Evolutionary conservation across 2,329 filamentous ascomycete species (phyloP).

Genomic region (Colletotrichum tabaci): DNA sequence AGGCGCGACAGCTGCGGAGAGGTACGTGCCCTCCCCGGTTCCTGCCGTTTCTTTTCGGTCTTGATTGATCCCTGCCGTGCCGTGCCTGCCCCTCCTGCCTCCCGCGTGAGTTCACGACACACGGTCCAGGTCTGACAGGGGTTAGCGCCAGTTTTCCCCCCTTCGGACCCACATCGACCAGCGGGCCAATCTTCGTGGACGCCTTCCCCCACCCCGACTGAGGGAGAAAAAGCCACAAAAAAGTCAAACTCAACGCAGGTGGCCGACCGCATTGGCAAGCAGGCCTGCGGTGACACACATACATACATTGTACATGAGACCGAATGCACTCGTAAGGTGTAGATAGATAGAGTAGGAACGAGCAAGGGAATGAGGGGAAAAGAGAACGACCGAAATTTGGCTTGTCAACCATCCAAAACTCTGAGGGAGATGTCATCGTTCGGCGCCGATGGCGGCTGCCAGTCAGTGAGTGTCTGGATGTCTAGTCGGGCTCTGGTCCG

Average conservation of each 20-base stretch:
- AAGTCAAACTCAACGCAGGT: slow-evolving; percentile 3
- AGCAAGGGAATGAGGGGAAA: not conserved
- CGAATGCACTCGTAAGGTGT: not conserved
- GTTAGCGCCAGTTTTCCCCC: not conserved
- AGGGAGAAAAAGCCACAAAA: slow-evolving; percentile 14
- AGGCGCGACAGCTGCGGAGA: not conserved
- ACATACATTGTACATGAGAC: not conserved
- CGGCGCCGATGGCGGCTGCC: no score
- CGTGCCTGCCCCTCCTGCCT: slow-evolving; percentile 7
- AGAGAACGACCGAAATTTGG: not conserved
- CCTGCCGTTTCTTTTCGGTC: slow-evolving; percentile 9
- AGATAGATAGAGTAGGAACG: no score
- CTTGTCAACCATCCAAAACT: no score
- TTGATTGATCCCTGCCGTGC: not conserved
- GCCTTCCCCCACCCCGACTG: slow-evolving; percentile 21
- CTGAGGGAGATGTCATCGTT: no score
- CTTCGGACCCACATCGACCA: not conserved
- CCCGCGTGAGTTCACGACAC: not conserved
- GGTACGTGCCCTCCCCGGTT: not conserved
- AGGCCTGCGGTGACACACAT: not conserved
- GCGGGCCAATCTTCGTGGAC: slow-evolving; percentile 25
- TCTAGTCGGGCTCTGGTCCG: no score
- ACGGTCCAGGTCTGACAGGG: not conserved
- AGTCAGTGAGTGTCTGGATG: no score
- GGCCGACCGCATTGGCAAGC: slow-evolving; percentile 10